Percentiles rank a stretch among this genome's conserved stretches.
These are phyloP conservation scores for Leccinum barrowsii DNA, from an alignment of 768 basidiomycete species.

Conservation along the genomic window DNA sequence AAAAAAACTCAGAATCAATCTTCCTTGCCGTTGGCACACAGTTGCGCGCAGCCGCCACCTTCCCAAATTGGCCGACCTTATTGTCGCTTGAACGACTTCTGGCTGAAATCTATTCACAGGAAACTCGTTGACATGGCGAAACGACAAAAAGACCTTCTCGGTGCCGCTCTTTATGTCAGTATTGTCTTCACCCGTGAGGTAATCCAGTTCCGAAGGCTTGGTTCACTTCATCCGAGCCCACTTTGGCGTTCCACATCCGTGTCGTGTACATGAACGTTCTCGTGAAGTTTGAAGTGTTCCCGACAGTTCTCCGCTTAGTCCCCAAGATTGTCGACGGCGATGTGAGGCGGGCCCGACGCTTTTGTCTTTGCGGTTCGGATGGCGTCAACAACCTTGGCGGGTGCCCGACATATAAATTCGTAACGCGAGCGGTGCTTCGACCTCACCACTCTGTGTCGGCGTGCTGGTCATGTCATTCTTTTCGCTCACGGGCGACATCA, in stretches of 20 bases:
- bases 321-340: conserved; percentile 27
- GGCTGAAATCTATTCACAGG: conserved; percentile 20
- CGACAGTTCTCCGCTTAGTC: conserved; percentile 28
- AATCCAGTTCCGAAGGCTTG: conserved; percentile 20
- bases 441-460: conserved; percentile 23
- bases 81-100: conserved; percentile 23
- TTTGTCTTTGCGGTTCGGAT: conserved; percentile 31
- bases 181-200: conserved; percentile 24
- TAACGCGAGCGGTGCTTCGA: conserved; percentile 2
- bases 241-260: conserved; percentile 26
- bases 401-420: conserved; percentile 31
- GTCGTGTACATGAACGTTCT: conserved; percentile 25
- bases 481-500: conserved; percentile 28
- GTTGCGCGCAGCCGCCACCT: conserved; percentile 2
- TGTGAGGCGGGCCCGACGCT: conserved; percentile 30
- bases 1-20: neutral
- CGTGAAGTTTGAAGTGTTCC: conserved; percentile 25
- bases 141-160: conserved; percentile 30
- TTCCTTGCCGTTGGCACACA: neutral
- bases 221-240: conserved; percentile 16
- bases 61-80: conserved; percentile 26
- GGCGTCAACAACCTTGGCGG: conserved; percentile 21
- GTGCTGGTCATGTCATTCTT: conserved; percentile 37
- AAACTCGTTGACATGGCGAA: conserved; percentile 34
- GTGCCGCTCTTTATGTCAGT: conserved; percentile 28